Base-by-base conservation (phyloP, 2,329 filamentous ascomycete genomes). In the Hymenoscyphus salicellus region DNA sequence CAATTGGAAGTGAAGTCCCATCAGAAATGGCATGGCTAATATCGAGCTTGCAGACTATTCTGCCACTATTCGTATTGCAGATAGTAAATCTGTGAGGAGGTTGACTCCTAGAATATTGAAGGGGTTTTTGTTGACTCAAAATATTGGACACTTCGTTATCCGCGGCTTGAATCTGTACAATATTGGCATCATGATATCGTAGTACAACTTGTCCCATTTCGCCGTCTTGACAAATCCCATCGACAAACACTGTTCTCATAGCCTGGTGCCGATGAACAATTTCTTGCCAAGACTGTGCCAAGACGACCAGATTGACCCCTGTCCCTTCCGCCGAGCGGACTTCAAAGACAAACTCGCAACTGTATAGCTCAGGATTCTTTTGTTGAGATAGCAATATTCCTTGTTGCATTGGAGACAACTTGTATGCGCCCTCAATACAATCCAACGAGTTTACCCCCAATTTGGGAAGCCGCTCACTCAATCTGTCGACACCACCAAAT, bases 21-120 rank as follows among this genome's bases (percentile, higher is more conserved):
- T 85, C 83, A 74, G 80, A 81, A 33, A 82, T 79, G 10, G 78
- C 79, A 67, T 84, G 82, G 66, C 79, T 84, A 20, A 85, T 74
- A 62, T 84, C 82, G 14, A 84, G 72, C 46, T 79, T 79, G 52
- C 79, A 78, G 68, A 79, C 80, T 0, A 82, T 64, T 55, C 73
- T 74, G 14, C 73, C 72, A 1, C 68, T 66, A 3, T 71, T 71
- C 10, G 78, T 80, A 68, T 78, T 76, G 62, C 79, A 81, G 36
- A 83, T 75, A 0, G 76, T 79, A 57, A 83, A 76, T 5, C 77
- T 49, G 43, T 49, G 43, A 77, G 81, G 78, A 3, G 82, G 77
- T 10, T 75, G 72, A 55, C 17, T 41, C 49, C 57, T 57, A 16
- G 32, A 46, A 49, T 64, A 55, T 61, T 63, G 26, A 26, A 36